A percentile compares a stretch with the other conserved stretches of the same genome.
phyloP scores from a whole-genome alignment of 1,284 basidiomycete species.

The Ceratobasidium theobromae region DNA sequence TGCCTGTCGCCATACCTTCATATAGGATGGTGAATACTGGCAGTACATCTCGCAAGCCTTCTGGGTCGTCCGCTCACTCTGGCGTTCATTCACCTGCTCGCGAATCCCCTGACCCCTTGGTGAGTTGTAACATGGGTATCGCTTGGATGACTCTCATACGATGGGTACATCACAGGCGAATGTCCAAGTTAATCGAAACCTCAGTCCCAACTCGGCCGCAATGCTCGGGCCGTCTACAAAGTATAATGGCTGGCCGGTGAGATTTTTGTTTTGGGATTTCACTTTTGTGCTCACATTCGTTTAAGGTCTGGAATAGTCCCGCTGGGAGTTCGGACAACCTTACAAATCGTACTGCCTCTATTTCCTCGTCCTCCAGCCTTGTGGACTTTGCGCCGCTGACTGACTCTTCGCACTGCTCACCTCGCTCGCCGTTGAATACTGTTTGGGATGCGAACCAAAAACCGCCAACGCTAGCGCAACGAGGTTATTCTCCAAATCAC shows the following conservation, averaged over 20 bases:
- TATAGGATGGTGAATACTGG: conserved; percentile 56
- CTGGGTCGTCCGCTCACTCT: conserved; percentile 64
- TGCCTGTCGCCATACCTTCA: conserved; percentile 27
- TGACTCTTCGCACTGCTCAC: conserved; percentile 21
- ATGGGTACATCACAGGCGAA: conserved; percentile 2
- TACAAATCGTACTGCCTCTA: conserved; percentile 61
- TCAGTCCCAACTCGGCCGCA: conserved; percentile 23
- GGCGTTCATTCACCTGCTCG: conserved; percentile 58
- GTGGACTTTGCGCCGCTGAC: conserved; percentile 50
- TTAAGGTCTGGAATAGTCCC: conserved; percentile 61
- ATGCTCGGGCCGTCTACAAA: conserved; percentile 19
- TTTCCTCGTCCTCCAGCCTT: conserved; percentile 58
- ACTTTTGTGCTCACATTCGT: conserved; percentile 9
- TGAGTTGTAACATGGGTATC: background rate
- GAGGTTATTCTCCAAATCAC: conserved; percentile 44
- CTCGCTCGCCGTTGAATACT: conserved; percentile 9
- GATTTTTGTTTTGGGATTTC: conserved; percentile 39
- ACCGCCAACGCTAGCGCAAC: conserved; percentile 4
- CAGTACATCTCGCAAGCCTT: conserved; percentile 61
- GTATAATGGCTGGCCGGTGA: conserved; percentile 67
- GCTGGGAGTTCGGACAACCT: conserved; percentile 43
- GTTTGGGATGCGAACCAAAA: conserved; percentile 12
- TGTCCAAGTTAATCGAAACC: conserved; percentile 10
- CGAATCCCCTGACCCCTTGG: conserved; percentile 23
- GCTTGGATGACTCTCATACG: background rate